Percentiles rank a stretch among this genome's conserved stretches.
Evolutionary conservation across 202 grass and related monocot species (phyloP).

Genomic region (Carex sylvatica): DNA sequence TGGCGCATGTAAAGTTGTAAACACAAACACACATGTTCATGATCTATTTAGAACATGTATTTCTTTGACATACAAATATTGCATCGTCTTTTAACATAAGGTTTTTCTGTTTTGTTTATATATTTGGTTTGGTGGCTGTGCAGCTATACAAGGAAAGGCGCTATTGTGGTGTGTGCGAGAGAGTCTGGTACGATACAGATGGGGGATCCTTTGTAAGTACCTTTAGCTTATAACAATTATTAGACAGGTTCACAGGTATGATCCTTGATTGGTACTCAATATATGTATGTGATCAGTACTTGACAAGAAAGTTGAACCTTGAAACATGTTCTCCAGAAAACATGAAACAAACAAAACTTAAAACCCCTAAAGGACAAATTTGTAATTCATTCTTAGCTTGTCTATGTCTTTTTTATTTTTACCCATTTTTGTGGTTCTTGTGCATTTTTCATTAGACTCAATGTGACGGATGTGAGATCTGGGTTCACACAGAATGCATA

Average conservation of each 20-base stretch:
- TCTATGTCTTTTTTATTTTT: not conserved
- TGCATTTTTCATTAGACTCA: slow-evolving; percentile 52
- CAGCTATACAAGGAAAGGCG: slow-evolving; percentile 85
- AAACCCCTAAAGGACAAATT: not conserved
- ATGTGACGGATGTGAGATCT: slow-evolving; percentile 89
- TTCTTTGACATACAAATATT: not conserved
- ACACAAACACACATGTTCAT: not conserved
- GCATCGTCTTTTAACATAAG: not conserved
- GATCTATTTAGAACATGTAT: not conserved
- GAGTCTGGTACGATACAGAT: slow-evolving; percentile 96
- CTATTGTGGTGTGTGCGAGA: slow-evolving; percentile 96
- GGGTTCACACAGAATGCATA: slow-evolving; percentile 94
- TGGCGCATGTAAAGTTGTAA: not conserved
- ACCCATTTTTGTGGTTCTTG: not conserved
- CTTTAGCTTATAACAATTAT: slow-evolving; percentile 4
- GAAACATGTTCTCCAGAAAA: not conserved
- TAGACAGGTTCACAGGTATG: not conserved
- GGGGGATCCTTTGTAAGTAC: slow-evolving; percentile 83
- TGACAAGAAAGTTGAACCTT: not conserved
- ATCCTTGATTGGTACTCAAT: not conserved
- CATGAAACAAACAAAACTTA: not conserved
- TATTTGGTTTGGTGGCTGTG: slow-evolving; percentile 27
- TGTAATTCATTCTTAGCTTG: not conserved
- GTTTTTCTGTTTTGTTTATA: slow-evolving; percentile 16
- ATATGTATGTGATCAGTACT: not conserved